Evolutionary conservation across 2,329 filamentous ascomycete genomes (phyloP).

Genomic region (Blumeria hordei): DNA sequence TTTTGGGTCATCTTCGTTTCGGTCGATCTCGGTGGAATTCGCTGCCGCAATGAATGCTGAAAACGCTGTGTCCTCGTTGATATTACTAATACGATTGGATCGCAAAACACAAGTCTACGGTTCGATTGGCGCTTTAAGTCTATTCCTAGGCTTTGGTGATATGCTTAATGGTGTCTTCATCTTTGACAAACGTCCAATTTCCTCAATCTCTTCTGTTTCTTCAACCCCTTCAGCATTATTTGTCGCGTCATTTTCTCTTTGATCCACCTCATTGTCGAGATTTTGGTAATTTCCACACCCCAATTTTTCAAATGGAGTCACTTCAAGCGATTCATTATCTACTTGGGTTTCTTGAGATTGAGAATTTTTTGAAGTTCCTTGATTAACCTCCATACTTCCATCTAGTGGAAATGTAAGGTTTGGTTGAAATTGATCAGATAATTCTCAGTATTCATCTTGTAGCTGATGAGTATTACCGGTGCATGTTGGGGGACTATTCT

Average conservation of each 20-base stretch:
- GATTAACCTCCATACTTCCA: not conserved
- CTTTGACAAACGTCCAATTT: not conserved
- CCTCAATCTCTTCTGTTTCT: not conserved
- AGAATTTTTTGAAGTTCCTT: not conserved
- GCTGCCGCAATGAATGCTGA: not conserved
- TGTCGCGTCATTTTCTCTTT: not conserved
- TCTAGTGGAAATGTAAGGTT: not conserved
- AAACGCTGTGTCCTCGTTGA: not conserved
- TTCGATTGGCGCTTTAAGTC: not conserved
- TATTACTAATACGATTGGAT: not conserved
- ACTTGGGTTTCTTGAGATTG: not conserved
- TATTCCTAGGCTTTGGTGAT: not conserved
- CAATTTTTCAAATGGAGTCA: not conserved
- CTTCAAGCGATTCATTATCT: not conserved
- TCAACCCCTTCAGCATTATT: not conserved
- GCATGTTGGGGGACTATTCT: too few relatives aligned
- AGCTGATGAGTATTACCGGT: not conserved
- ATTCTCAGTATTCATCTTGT: not conserved
- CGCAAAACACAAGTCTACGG: not conserved
- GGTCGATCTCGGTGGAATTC: not conserved
- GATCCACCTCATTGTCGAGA: not conserved
- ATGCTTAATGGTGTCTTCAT: not conserved
- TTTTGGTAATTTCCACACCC: not conserved
- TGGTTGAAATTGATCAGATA: not conserved
- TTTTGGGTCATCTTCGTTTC: not conserved